These are phyloP conservation scores for Backusella luteola DNA, from an alignment of 192 early-diverging fungal species.

Conservation along the genomic window DNA sequence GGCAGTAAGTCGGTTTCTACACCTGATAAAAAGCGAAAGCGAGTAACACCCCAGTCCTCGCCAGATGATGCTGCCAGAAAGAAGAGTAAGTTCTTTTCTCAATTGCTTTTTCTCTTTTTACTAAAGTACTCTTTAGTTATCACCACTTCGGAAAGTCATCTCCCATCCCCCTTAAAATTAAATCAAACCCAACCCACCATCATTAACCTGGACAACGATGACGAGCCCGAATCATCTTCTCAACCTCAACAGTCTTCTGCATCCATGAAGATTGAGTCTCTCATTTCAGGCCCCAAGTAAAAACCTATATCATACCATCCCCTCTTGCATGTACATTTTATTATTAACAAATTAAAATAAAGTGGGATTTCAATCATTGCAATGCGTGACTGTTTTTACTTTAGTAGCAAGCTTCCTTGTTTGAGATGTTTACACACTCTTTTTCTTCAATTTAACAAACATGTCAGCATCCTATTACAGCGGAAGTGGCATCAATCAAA, in stretches of 20 bases:
- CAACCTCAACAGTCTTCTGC: background rate
- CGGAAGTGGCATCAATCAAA: slow-evolving; percentile 21
- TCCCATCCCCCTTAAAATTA: background rate
- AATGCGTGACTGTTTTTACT: background rate
- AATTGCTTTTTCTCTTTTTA: background rate
- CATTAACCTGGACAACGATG: background rate
- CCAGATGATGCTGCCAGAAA: background rate
- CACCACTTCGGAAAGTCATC: background rate
- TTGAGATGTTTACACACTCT: background rate
- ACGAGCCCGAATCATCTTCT: background rate
- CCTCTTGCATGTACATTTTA: background rate
- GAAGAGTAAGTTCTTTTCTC: background rate
- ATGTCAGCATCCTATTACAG: slow-evolving; percentile 29
- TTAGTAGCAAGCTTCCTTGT: background rate
- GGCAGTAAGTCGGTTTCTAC: background rate
- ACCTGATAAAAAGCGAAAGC: background rate
- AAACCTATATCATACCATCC: background rate
- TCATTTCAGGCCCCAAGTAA: slow-evolving; percentile 15
- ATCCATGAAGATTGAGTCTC: slow-evolving; percentile 30
- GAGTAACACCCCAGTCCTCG: background rate
- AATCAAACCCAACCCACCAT: background rate
- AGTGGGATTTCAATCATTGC: background rate
- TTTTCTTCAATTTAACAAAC: background rate
- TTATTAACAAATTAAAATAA: background rate
- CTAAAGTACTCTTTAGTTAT: background rate